Conservation (phyloP, 2,329 filamentous ascomycete genomes). For the Ascochyta fabae region DNA sequence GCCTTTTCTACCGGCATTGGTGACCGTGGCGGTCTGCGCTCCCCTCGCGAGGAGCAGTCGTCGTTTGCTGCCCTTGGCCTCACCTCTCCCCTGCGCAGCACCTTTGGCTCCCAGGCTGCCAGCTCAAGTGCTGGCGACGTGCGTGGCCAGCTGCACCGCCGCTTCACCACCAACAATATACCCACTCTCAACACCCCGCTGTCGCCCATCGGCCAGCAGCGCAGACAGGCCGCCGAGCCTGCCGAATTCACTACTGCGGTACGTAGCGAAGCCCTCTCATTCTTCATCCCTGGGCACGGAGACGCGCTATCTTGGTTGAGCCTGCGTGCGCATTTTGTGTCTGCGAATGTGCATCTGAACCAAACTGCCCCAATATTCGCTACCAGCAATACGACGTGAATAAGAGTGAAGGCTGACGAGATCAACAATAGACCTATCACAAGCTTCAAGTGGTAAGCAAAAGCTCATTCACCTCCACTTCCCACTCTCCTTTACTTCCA, state of each 20-base stretch:
- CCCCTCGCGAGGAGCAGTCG: constrained; percentile 73
- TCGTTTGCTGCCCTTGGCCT: constrained; percentile 73
- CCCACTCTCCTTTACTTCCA: constrained; percentile 16
- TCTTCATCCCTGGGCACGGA: not conserved
- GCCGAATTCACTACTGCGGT: constrained; percentile 62
- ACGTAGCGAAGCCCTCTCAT: constrained; percentile 45
- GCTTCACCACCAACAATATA: constrained; percentile 90
- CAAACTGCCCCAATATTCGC: constrained; percentile 1
- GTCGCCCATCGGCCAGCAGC: constrained; percentile 63
- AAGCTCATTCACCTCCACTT: constrained; percentile 34
- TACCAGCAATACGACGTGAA: constrained; percentile 25
- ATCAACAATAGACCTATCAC: constrained; percentile 63
- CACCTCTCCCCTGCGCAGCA: constrained; percentile 67
- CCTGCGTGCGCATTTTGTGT: not conserved
- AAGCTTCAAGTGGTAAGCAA: constrained; percentile 77
- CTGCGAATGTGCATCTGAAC: not conserved
- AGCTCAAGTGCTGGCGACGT: constrained; percentile 63
- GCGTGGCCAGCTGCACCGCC: constrained; percentile 80
- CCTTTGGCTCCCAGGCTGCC: constrained; percentile 56
- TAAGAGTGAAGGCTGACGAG: constrained; percentile 36
- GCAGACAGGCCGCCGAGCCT: constrained; percentile 61
- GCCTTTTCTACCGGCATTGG: constrained; percentile 68
- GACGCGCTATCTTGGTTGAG: not conserved
- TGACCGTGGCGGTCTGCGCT: constrained; percentile 77
- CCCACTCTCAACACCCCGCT: constrained; percentile 78